Conservation (phyloP, 805 yeast species). For the Lipomyces mesembrius region DNA sequence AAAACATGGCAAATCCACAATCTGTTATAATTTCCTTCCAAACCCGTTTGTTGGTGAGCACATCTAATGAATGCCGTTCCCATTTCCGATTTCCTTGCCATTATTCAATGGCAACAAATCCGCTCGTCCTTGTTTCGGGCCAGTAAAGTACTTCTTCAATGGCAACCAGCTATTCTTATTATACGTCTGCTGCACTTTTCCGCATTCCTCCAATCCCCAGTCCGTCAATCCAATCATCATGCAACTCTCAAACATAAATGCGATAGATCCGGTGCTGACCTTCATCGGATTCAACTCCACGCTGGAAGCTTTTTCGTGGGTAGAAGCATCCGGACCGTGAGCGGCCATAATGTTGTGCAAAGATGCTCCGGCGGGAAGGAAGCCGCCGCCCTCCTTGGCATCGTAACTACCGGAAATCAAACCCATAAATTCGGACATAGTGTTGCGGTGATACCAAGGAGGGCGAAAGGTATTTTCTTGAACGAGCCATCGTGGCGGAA, state of each 20-base stretch:
- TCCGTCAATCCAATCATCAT: constrained; percentile 40
- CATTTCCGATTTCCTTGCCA: background rate
- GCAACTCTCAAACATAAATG: constrained; percentile 42
- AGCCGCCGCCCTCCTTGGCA: constrained; percentile 38
- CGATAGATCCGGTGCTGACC: constrained; percentile 41
- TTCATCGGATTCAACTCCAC: constrained; percentile 34
- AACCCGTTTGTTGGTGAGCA: no score
- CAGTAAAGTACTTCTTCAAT: constrained; percentile 22
- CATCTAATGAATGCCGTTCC: background rate
- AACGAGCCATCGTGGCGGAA: constrained; percentile 43
- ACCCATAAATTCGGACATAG: constrained; percentile 42
- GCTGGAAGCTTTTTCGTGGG: constrained; percentile 39
- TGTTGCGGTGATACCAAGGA: constrained; percentile 43
- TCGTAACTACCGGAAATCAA: constrained; percentile 25
- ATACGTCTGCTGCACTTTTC: constrained; percentile 37
- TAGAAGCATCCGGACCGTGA: constrained; percentile 41
- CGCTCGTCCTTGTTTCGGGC: constrained; percentile 18
- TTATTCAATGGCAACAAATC: background rate
- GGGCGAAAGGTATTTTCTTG: constrained; percentile 43
- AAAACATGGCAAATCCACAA: no score
- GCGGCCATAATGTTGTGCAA: constrained; percentile 42
- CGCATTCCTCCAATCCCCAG: constrained; percentile 35
- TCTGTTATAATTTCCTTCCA: no score
- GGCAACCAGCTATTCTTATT: constrained; percentile 38
- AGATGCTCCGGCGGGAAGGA: constrained; percentile 43